Conservation (phyloP, 257 asterid species). For the Gentiana straminea region DNA sequence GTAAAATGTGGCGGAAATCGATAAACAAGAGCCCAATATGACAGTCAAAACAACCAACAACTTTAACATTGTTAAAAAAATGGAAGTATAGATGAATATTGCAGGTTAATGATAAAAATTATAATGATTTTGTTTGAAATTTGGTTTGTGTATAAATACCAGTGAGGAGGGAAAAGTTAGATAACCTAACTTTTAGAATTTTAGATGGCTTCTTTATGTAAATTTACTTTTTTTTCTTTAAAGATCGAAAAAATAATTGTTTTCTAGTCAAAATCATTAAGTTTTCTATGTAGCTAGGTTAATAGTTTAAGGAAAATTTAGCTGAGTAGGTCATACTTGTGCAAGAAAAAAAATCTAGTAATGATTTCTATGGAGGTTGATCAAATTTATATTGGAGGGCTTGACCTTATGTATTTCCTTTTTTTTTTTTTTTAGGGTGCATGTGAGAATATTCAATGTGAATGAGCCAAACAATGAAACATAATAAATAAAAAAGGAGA, state of each 20-base stretch:
- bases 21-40: conserved; percentile 15
- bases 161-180: conserved; percentile 17
- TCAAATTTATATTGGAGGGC: conserved; percentile 4
- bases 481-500: too few relatives aligned
- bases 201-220: not conserved
- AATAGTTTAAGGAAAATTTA: conserved; percentile 1
- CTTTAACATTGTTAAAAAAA: conserved; percentile 29
- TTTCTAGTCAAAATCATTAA: not conserved
- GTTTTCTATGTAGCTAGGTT: not conserved
- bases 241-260: too few relatives aligned
- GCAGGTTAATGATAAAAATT: conserved; percentile 6
- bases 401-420: not conserved
- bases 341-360: not conserved
- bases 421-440: too few relatives aligned
- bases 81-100: not conserved
- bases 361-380: not conserved
- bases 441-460: too few relatives aligned
- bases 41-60: conserved; percentile 12
- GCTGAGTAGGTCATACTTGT: not conserved
- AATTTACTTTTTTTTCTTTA: not conserved
- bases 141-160: not conserved
- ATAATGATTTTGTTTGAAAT: not conserved
- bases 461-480: too few relatives aligned
- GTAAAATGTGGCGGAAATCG: conserved; percentile 40
- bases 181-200: conserved; percentile 35